Evolutionary conservation across 257 asterid genomes (phyloP), one percentile per base, ranked within the genome.

Genomic region (Capsicum baccatum): DNA sequence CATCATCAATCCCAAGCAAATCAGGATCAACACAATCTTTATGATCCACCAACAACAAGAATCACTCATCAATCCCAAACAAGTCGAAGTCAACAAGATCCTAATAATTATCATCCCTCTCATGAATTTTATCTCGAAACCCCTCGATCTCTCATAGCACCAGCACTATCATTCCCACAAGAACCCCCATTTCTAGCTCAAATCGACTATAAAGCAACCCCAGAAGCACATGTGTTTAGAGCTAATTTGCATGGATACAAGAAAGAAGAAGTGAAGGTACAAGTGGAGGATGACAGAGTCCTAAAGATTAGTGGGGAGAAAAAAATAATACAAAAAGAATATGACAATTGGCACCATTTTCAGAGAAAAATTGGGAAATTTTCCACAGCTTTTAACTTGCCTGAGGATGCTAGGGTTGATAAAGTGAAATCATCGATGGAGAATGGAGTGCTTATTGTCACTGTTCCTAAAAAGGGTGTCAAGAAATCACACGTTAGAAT

Each of bases 141-240:
- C 19, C 16, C 74, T 39, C 14, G 37, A 6, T 62, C 76, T 17
- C 80, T 47, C 83, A 64, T 50, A 8, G 68, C 66, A 60, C 60
- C 69, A 9, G 37, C 55, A 35, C 48, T 12, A 37, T 17, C 55
- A 83, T 44, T 50, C 5, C 69, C 42, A n/a, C 57, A 48, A 44
- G 56, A 54, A 35, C 55, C 68, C 3, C 14, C 17, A 47, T 48
- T 1, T 48, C 0, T 48, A 73, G 66, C 54, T 15, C 52, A 6
- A 26, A 17, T 66, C 8, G 87, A 87, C 58, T 89, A 88, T 89
- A 54, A 55, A 52, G 91, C 11, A 55, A 73, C 80, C 1, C 60
- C 80, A 48, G 80, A 73, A 8, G 80, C 80, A 73, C 39, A 73
- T 73, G 16, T 73, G 11, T 73, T 73, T 19, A 73, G 42, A 19